These are phyloP conservation scores for Phascolomyces articulosus DNA, from an alignment of 371 early-diverging fungal species.

Conservation along the genomic window DNA sequence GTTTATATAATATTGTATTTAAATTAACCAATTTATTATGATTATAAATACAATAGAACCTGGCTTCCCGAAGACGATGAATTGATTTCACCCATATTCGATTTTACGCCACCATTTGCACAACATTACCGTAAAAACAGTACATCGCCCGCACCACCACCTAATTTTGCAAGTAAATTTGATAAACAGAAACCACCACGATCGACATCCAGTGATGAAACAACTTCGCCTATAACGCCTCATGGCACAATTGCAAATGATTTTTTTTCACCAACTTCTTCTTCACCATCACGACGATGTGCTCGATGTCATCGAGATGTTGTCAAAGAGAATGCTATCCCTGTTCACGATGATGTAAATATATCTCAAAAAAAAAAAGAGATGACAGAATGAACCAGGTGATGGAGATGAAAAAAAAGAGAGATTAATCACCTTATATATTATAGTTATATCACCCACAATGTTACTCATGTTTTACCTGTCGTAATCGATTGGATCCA, in stretches of 20 bases:
- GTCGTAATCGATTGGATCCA: conserved; percentile 23
- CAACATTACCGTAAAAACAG: conserved; percentile 18
- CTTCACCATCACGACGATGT: background rate
- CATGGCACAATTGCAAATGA: background rate
- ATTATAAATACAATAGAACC: background rate
- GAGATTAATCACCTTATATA: too few relatives aligned
- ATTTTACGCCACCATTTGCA: conserved; percentile 8
- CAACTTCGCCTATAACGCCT: conserved; percentile 7
- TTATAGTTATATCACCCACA: conserved; percentile 21
- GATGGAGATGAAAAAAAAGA: too few relatives aligned
- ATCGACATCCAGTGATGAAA: conserved; percentile 15
- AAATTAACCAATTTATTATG: background rate
- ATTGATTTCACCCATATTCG: conserved; percentile 4
- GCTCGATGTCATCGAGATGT: conserved; percentile 17
- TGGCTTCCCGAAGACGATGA: background rate
- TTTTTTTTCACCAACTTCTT: background rate
- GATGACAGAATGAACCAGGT: too few relatives aligned
- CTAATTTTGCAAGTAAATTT: background rate
- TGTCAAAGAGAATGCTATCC: background rate
- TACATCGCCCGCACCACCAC: conserved; percentile 25
- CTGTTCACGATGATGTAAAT: conserved; percentile 8
- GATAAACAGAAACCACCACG: conserved; percentile 2
- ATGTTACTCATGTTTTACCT: conserved; percentile 26
- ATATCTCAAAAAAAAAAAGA: too few relatives aligned
- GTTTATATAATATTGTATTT: background rate